phyloP scores from a whole-genome alignment of 768 basidiomycete species.

The Hericium rajendrae region DNA sequence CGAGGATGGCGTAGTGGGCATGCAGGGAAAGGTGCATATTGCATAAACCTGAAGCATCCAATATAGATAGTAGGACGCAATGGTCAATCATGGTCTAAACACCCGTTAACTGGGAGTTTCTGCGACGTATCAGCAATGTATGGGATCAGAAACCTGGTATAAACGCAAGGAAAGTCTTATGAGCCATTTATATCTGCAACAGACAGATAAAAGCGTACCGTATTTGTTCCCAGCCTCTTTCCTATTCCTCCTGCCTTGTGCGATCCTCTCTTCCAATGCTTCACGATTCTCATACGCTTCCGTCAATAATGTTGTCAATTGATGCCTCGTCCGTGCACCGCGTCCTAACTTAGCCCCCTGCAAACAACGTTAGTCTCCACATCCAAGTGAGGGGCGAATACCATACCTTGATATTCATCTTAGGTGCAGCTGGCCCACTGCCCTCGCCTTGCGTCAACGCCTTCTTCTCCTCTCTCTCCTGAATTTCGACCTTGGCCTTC shows the following conservation, averaged over 20 bases:
- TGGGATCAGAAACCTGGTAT: background rate
- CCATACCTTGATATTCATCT: constrained; percentile 74
- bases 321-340: constrained; percentile 65
- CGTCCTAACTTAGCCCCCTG: constrained; percentile 65
- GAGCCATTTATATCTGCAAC: background rate
- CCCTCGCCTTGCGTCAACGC: constrained; percentile 57
- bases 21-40: constrained; percentile 39
- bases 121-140: background rate
- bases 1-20: constrained; percentile 51
- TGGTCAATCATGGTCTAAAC: background rate
- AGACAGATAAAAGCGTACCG: constrained; percentile 34
- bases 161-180: background rate
- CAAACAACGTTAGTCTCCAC: background rate
- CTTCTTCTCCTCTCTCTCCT: constrained; percentile 70
- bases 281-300: constrained; percentile 83
- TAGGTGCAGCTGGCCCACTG: constrained; percentile 48
- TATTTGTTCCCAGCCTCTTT: constrained; percentile 92
- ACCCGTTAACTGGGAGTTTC: background rate
- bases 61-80: background rate
- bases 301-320: constrained; percentile 68
- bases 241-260: constrained; percentile 71
- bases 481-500: constrained; percentile 60
- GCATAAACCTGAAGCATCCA: constrained; percentile 13
- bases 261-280: constrained; percentile 73
- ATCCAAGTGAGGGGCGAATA: background rate